These are phyloP conservation scores for Diaporthe caulivora DNA, from an alignment of 2,329 filamentous ascomycete species.

Conservation along the genomic window DNA sequence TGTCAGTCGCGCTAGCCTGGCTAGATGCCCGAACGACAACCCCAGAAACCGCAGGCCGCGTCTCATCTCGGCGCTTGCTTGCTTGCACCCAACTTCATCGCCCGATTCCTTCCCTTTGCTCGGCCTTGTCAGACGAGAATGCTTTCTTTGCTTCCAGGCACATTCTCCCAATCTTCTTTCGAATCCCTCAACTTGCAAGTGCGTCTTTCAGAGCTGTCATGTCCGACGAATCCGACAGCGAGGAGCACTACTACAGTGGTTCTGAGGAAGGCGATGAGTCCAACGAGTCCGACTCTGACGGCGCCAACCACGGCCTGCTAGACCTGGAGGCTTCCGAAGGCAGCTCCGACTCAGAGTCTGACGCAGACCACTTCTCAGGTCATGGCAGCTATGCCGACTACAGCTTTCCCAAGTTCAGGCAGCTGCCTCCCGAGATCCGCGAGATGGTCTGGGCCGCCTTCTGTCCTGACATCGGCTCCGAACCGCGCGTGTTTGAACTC, in stretches of 20 bases:
- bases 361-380: not conserved
- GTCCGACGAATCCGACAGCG: constrained; percentile 18
- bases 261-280: constrained; percentile 23
- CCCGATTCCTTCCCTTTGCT: not conserved
- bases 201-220: not conserved
- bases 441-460: constrained; percentile 50
- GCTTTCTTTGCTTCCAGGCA: not conserved
- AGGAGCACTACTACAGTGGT: constrained; percentile 24
- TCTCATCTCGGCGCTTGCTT: constrained; percentile 6
- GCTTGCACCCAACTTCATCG: not conserved
- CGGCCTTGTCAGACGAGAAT: not conserved
- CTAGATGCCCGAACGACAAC: not conserved
- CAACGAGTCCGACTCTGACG: constrained; percentile 20
- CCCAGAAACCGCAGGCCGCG: constrained; percentile 19
- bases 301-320: constrained; percentile 9
- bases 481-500: constrained; percentile 47
- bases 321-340: constrained; percentile 39
- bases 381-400: not conserved
- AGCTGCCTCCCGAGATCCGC: constrained; percentile 51
- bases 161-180: not conserved
- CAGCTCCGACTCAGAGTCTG: constrained; percentile 20
- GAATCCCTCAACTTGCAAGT: not conserved
- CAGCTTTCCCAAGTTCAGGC: constrained; percentile 45
- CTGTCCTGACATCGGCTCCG: constrained; percentile 47
- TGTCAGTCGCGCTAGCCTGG: constrained; percentile 29